A percentile compares a stretch with the other conserved stretches of the same genome.
These are phyloP conservation scores for Solanum neorickii DNA, from an alignment of 257 asterid genomes.

Conservation along the genomic window DNA sequence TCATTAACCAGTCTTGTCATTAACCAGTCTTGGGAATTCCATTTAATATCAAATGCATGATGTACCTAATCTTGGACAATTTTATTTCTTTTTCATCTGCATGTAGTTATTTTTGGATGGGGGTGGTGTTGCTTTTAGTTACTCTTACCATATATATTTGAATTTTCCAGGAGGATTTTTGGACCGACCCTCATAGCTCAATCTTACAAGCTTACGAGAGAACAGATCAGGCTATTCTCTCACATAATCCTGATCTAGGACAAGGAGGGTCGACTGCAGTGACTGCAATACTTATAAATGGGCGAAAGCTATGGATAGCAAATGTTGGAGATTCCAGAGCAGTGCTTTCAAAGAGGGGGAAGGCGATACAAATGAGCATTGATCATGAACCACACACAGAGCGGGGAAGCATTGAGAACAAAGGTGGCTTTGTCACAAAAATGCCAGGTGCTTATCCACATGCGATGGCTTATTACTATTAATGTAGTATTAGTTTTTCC, in stretches of 20 bases:
- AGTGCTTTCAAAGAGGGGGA: conserved; percentile 72
- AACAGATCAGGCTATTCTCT: conserved; percentile 80
- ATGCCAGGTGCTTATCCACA: conserved; percentile 59
- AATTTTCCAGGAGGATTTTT: conserved; percentile 55
- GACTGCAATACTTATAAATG: conserved; percentile 63
- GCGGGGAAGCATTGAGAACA: conserved; percentile 64
- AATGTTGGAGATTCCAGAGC: conserved; percentile 96
- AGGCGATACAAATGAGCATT: conserved; percentile 68
- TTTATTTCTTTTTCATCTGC: neutral
- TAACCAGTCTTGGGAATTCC: neutral
- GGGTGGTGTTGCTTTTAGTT: neutral
- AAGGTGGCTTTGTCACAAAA: conserved; percentile 92
- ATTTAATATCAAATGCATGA: neutral
- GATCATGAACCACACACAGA: conserved; percentile 93
- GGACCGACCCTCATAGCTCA: conserved; percentile 54
- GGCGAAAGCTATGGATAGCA: conserved; percentile 66
- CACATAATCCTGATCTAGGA: conserved; percentile 76
- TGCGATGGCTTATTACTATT: neutral
- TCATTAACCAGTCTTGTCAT: neutral
- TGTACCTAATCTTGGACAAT: neutral
- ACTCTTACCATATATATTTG: neutral
- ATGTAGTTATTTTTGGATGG: neutral
- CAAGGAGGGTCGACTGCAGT: conserved; percentile 97
- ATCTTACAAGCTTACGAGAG: conserved; percentile 65
- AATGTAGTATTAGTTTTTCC: neutral